Base-by-base conservation (phyloP, 2,329 filamentous ascomycete genomes). In the Plenodomus biglobosus region DNA sequence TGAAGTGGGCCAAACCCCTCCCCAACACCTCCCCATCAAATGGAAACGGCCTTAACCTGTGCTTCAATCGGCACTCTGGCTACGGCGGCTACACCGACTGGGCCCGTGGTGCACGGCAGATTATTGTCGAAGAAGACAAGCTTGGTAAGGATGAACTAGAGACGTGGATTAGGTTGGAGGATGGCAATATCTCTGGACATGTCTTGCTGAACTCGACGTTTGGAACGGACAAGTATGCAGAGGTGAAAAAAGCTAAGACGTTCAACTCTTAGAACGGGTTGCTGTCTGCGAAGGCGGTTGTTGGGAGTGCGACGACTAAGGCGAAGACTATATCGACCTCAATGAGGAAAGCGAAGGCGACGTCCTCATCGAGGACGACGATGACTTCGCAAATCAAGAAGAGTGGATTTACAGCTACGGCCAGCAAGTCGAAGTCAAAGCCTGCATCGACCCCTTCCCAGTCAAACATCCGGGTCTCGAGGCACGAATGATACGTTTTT, bases 51-150 rank as follows among this genome's bases (percentile, higher is more conserved):
- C 43, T 75, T 5, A 64, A 70, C 37, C 49, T 79, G 56, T 87
- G 85, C 59, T 83, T 82, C 55, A 83, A 84, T 4, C 81, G 86
- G 55, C 85, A 86, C 56, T 80, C 83, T 0, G 86, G 86, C 0
- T 88, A 88, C 46, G 86, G 85, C 0, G 86, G 86, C 0, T 89
- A 89, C 56, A 83, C 85, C 0, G 56, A 76, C 38, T 87, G 81
- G 81, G 78, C 79, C 8, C 79, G 85, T 0, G 86, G 85, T 1
- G 77, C 78, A 3, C 74, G 84, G 1, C 80, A 85, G 56, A 70
- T 87, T 11, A 56, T 75, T 2, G 55, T 86, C 1, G 70, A 75
- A 1, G 72, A 80, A 35, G 62, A 71, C 1, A 66, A 66, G 18
- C 59, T 82, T 15, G 58, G 59, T 5, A 54, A 69, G 10, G 57